Conservation (phyloP, 2,329 filamentous ascomycete genomes). For the Sclerotinia spermophila region DNA sequence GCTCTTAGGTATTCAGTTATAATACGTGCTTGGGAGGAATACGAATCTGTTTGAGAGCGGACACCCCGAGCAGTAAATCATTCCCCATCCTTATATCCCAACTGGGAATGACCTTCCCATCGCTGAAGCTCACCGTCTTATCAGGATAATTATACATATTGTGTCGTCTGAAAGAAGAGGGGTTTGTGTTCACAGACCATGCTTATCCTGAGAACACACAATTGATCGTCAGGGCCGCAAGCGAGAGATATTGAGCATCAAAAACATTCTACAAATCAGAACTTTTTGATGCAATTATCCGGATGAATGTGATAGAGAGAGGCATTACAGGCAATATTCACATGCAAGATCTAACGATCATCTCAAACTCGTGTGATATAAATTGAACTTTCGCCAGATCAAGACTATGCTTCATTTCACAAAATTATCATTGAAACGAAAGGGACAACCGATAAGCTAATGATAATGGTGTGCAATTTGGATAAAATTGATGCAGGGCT, state of each 20-base stretch:
- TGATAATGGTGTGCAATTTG: slow-evolving; percentile 13
- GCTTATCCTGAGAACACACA: slow-evolving; percentile 4
- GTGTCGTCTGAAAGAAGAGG: slow-evolving; percentile 6
- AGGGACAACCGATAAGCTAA: slow-evolving; percentile 17
- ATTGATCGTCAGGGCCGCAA: slow-evolving; percentile 16
- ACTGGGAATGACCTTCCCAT: background rate
- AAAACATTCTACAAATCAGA: slow-evolving; percentile 7
- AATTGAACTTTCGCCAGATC: slow-evolving; percentile 9
- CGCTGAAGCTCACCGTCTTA: background rate
- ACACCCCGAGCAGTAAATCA: background rate
- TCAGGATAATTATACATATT: background rate
- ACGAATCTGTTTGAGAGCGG: background rate
- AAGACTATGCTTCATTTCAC: slow-evolving; percentile 15
- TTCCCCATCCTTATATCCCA: background rate
- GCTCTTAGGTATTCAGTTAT: background rate
- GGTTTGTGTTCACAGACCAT: slow-evolving; percentile 15
- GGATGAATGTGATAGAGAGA: background rate
- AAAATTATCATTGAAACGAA: slow-evolving; percentile 6
- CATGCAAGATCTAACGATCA: slow-evolving; percentile 16
- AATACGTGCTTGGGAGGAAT: background rate
- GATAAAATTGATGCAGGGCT: slow-evolving; percentile 18
- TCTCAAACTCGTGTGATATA: slow-evolving; percentile 17
- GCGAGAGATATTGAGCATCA: slow-evolving; percentile 5
- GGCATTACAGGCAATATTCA: background rate
- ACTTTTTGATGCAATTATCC: background rate